Evolutionary conservation across 345 rosid species (phyloP).

Genomic region (Crucihimalaya himalaica): DNA sequence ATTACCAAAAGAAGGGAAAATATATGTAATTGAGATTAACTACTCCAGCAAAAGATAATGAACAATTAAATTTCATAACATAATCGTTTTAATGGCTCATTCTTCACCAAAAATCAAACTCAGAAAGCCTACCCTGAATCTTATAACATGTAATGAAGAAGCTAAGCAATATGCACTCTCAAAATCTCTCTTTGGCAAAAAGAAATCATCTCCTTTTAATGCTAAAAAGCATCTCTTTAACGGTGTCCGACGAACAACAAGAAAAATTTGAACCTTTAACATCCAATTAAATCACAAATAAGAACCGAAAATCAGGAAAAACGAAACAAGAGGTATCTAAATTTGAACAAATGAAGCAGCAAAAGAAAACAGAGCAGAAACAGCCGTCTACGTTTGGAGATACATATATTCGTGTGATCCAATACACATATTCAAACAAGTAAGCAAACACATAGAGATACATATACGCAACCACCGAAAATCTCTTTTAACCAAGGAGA

Average conservation of each 20-base stretch:
- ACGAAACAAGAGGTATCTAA: neutral
- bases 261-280: neutral
- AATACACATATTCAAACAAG: neutral
- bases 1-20: slow-evolving; percentile 26
- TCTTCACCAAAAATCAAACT: neutral
- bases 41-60: slow-evolving; percentile 6
- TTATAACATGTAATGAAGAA: neutral
- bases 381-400: slow-evolving; percentile 11
- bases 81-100: neutral
- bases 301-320: neutral
- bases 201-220: neutral
- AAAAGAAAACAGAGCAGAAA: slow-evolving; percentile 13
- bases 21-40: neutral
- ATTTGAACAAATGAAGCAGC: slow-evolving; percentile 17
- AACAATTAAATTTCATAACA: neutral
- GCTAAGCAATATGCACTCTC: slow-evolving; percentile 1
- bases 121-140: slow-evolving; percentile 6
- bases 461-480: slow-evolving; percentile 15
- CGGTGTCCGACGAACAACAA: slow-evolving; percentile 12
- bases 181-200: neutral
- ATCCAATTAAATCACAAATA: neutral
- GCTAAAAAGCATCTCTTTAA: slow-evolving; percentile 6
- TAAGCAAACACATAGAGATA: neutral
- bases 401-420: neutral
- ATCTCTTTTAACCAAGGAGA: slow-evolving; percentile 14